Base-by-base conservation (phyloP, 495 filamentous ascomycete species). In the Astrothelium subdiscretum region DNA sequence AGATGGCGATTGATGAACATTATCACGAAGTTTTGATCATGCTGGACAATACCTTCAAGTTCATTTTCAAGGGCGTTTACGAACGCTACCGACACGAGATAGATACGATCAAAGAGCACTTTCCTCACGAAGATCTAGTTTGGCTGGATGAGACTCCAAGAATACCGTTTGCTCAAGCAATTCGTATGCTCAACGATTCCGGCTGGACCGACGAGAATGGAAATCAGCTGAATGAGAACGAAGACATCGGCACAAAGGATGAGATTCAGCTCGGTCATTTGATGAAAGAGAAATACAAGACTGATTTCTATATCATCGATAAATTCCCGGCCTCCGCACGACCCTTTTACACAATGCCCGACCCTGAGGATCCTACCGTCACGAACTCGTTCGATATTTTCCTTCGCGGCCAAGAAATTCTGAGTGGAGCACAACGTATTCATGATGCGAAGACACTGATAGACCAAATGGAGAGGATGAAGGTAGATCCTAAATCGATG, bases 381-480 rank as follows among this genome's bases (percentile, higher is more conserved):
- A 96, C 91, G 44, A 96, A 96, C 74, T 95, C 92, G 0, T 97
- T 96, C 65, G 91, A 97, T 73, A 92, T 96, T 68, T 96, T 96
- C 76, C 80, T 96, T 59, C 89, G 92, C 12, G 92, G 92, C 4
- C 92, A 97, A 70, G 92, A 96, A 71, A 95, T 96, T 65, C 84
- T 92, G 3, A 89, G 87, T 1, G 91, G 92, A 59, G 92, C 91
- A 10, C 91, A 96, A 72, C 89, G 92, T 82, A 89, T 96, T 64
- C 89, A 97, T 72, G 85, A 91, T 60, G 80, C 90, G 0, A 73
- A 79, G 27, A 81, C 89, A 67, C 78, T 96, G n/a, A 78, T 85
- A 35, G 81, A 87, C 64, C 85, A 87, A 51, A 90, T 97, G 88
- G 81, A 83, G 65, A 80, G 79, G 31, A 77, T 83, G 24, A 89